A percentile compares a stretch with the other conserved stretches of the same genome.
These are phyloP conservation scores for Circinella minor DNA, from an alignment of 371 early-diverging fungal genomes.

Conservation along the genomic window DNA sequence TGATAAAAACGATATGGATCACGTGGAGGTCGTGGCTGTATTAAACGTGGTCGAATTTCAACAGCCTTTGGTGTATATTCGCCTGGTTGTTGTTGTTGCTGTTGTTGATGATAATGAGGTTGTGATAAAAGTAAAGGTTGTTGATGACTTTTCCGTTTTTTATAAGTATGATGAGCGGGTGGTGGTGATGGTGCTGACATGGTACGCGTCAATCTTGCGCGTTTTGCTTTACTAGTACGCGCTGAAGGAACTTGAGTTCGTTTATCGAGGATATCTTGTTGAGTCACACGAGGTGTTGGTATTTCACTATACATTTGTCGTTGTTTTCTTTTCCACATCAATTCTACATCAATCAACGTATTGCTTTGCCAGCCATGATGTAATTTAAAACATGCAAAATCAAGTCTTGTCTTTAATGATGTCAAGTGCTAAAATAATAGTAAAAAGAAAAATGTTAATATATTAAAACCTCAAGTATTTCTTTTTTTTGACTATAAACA, in stretches of 20 bases:
- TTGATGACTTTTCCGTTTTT: constrained; percentile 14
- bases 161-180: constrained; percentile 4
- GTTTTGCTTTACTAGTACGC: constrained; percentile 18
- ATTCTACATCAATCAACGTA: constrained; percentile 40
- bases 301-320: constrained; percentile 29
- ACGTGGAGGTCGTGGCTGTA: background rate
- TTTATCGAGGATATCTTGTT: constrained; percentile 42
- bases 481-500: too few relatives aligned
- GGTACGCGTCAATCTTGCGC: constrained; percentile 27
- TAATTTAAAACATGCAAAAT: constrained; percentile 48
- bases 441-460: background rate
- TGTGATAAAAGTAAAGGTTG: background rate
- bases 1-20: constrained; percentile 6
- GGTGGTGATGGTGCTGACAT: constrained; percentile 23
- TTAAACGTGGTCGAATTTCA: background rate
- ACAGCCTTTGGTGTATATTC: background rate
- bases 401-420: constrained; percentile 36
- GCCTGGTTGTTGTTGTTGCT: background rate
- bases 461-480: too few relatives aligned
- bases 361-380: constrained; percentile 46
- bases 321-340: constrained; percentile 40
- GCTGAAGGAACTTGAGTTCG: constrained; percentile 23
- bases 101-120: too few relatives aligned
- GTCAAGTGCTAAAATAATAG: constrained; percentile 27
- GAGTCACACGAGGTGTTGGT: constrained; percentile 48